Evolutionary conservation across 192 early-diverging fungal species (phyloP).

Genomic region (Backusella westeae): DNA sequence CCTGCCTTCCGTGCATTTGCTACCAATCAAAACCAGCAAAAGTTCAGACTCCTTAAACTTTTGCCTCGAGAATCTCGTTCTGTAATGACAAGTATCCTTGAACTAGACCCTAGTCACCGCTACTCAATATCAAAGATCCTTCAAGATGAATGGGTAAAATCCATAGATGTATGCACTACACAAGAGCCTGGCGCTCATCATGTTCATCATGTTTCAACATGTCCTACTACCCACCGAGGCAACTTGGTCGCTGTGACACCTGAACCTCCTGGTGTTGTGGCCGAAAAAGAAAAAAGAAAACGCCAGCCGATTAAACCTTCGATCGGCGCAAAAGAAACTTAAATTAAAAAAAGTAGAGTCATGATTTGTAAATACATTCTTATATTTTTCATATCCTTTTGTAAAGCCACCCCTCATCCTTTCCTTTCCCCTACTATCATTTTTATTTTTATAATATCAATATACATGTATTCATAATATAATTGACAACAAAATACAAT

Average conservation of each 20-base stretch:
- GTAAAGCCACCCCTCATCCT: not conserved
- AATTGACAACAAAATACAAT: not conserved
- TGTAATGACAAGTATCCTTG: constrained; percentile 61
- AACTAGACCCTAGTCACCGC: constrained; percentile 57
- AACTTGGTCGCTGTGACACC: constrained; percentile 31
- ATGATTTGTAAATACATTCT: constrained; percentile 2
- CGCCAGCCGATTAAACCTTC: not conserved
- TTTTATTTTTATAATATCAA: not conserved
- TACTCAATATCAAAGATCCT: constrained; percentile 62
- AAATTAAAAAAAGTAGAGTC: constrained; percentile 1
- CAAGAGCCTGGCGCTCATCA: constrained; percentile 20
- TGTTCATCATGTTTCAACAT: constrained; percentile 30
- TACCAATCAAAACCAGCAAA: constrained; percentile 20
- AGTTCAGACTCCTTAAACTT: constrained; percentile 48
- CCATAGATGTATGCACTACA: constrained; percentile 49
- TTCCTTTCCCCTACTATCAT: not conserved
- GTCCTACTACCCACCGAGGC: not conserved
- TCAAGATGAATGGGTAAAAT: constrained; percentile 73
- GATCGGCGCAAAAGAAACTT: not conserved
- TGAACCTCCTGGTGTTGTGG: constrained; percentile 33
- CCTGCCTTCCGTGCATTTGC: constrained; percentile 40
- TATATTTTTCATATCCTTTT: not conserved
- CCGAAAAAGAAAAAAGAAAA: constrained; percentile 29
- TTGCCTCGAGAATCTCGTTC: constrained; percentile 58
- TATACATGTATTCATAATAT: not conserved